Conservation (phyloP, 2,329 filamentous ascomycete species). For the Fusarium avenaceum region DNA sequence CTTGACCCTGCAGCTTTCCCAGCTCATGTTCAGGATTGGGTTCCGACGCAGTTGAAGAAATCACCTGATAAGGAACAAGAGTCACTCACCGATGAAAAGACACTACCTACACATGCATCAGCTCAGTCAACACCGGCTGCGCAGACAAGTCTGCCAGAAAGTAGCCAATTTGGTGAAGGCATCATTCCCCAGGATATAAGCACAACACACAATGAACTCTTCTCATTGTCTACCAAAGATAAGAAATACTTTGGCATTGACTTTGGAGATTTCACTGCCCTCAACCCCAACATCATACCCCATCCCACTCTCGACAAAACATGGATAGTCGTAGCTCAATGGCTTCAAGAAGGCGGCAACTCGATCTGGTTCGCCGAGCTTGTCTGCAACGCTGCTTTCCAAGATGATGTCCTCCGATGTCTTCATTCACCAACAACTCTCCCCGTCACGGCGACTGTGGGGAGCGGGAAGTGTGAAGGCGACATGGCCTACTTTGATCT, state of each 20-base stretch:
- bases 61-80: slow-evolving; percentile 1
- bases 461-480: slow-evolving; percentile 60
- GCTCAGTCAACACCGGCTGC: slow-evolving; percentile 1
- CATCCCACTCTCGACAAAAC: slow-evolving; percentile 63
- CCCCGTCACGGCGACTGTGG: slow-evolving; percentile 61
- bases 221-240: slow-evolving; percentile 61
- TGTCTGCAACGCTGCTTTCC: slow-evolving; percentile 64
- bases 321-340: slow-evolving; percentile 67
- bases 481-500: slow-evolving; percentile 58
- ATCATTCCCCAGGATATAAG: slow-evolving; percentile 12
- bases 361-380: slow-evolving; percentile 59
- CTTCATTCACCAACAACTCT: slow-evolving; percentile 57
- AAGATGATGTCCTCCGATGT: slow-evolving; percentile 59
- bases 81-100: background rate
- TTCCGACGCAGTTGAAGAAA: slow-evolving; percentile 21
- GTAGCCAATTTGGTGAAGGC: background rate
- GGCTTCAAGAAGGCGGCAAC: slow-evolving; percentile 46
- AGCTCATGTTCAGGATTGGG: slow-evolving; percentile 15
- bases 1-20: slow-evolving; percentile 14
- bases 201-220: slow-evolving; percentile 56
- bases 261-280: slow-evolving; percentile 58
- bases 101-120: background rate
- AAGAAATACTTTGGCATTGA: slow-evolving; percentile 64
- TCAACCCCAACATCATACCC: slow-evolving; percentile 71
- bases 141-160: background rate